phyloP scores from a whole-genome alignment of 2,329 filamentous ascomycete genomes.

The Nemania sp. region DNA sequence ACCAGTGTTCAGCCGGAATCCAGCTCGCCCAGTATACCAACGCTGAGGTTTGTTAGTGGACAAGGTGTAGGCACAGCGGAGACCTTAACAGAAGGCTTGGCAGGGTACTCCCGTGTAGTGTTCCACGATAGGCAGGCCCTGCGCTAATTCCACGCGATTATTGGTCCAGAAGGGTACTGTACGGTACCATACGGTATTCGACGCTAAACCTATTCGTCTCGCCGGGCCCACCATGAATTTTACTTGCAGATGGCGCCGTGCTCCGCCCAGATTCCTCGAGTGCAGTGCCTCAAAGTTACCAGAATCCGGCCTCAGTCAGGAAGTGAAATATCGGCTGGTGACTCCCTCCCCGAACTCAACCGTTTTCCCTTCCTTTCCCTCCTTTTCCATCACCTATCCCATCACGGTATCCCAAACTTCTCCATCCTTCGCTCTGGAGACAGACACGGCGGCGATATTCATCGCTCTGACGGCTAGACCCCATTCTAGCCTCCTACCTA shows the following conservation, averaged over 20 bases:
- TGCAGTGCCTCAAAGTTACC: slow-evolving; percentile 41
- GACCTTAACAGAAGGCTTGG: slow-evolving; percentile 28
- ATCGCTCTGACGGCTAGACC: slow-evolving; percentile 18
- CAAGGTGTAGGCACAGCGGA: background rate
- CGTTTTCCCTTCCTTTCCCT: slow-evolving; percentile 42
- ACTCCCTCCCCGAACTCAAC: slow-evolving; percentile 49
- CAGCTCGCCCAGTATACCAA: slow-evolving; percentile 16
- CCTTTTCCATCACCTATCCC: slow-evolving; percentile 32
- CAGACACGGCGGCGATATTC: slow-evolving; percentile 15
- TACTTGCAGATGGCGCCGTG: slow-evolving; percentile 39
- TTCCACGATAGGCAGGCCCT: slow-evolving; percentile 14
- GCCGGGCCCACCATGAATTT: slow-evolving; percentile 39
- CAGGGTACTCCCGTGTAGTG: slow-evolving; percentile 26
- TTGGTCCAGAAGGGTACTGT: slow-evolving; percentile 34
- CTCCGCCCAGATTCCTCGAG: slow-evolving; percentile 45
- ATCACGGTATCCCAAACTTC: slow-evolving; percentile 32
- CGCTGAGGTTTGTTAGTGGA: slow-evolving; percentile 36
- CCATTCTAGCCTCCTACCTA: slow-evolving; percentile 16
- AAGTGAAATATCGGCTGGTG: slow-evolving; percentile 52
- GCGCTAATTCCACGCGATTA: slow-evolving; percentile 11
- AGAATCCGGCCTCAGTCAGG: slow-evolving; percentile 41
- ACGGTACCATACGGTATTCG: background rate
- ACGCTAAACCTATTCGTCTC: slow-evolving; percentile 36
- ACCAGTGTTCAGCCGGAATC: slow-evolving; percentile 12
- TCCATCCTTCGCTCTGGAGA: slow-evolving; percentile 29